phyloP scores from a whole-genome alignment of 2,329 filamentous ascomycete species.

The Stachybotrys elegans region DNA sequence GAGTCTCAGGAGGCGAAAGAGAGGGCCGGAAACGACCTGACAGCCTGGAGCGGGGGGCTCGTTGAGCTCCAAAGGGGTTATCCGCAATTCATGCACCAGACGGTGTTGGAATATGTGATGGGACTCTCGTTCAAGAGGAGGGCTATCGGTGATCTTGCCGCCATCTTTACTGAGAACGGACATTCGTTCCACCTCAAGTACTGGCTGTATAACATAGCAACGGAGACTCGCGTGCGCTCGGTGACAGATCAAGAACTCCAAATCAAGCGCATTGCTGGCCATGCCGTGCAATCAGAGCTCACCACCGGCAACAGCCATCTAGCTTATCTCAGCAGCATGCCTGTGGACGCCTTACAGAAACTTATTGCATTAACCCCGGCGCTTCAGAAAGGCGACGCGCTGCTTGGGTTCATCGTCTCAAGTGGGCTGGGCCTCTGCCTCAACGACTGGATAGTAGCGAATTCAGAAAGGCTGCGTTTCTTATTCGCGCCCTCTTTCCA shows the following conservation, averaged over 20 bases:
- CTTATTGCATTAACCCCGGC: neutral
- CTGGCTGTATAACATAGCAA: neutral
- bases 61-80: neutral
- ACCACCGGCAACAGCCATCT: neutral
- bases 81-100: slow-evolving; percentile 1
- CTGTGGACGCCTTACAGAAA: neutral
- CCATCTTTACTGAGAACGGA: neutral
- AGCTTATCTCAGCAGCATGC: neutral
- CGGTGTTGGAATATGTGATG: neutral
- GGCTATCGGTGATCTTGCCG: neutral
- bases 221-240: neutral
- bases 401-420: neutral
- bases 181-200: neutral
- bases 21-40: neutral
- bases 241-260: neutral
- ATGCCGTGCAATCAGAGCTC: neutral
- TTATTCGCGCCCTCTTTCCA: neutral
- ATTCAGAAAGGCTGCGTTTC: neutral
- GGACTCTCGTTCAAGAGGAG: neutral
- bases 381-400: neutral
- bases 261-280: neutral
- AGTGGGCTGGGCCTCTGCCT: neutral
- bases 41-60: neutral
- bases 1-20: neutral
- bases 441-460: neutral